Base-by-base conservation (phyloP, 495 filamentous ascomycete species). In the Penicillium desertorum region DNA sequence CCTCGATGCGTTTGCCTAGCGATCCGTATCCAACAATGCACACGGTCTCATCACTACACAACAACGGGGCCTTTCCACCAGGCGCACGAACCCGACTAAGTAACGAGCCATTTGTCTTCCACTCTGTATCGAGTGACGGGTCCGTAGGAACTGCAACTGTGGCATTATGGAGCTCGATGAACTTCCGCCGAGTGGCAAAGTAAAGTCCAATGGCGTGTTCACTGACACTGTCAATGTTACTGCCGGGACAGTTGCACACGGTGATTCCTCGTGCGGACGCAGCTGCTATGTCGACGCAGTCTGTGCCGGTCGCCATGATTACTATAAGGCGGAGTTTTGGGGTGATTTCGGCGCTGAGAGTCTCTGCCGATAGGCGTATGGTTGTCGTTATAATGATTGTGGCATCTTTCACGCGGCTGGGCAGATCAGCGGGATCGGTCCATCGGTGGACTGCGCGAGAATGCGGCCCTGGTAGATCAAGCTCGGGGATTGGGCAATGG, bases 131-230 rank as follows among this genome's bases (percentile, higher is more conserved):
- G 9, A 37, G 52, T 0, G 53, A 36, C 14, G n/a, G 23, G 27
- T 55, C 53, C 16, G 32, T 7, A 4, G 52, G 53, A 32, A 55
- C 43, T 1, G 42, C 53, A 25, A 47, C 23, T 7, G 53, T 55
- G 32, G 43, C 39, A 42, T 51, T 62, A 68, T 69, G 73, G 52
- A 81, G 61, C 16, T 71, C 50, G 1, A 76, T 66, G 6, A 81
- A 61, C 10, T 69, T 69, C 25, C 81, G 65, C 39, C 80, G 69
- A 32, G 76, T 59, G 1, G 79, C 75, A 60, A 82, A 85, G 57
- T 82, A 85, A n/a, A 83, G 64, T 12, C 71, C 73, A 23, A 84
- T 62, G 0, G 74, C 76, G 62, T 84, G 81, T 61, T 84, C 82
- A n/a, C 71, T 76, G 3, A 84, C 82, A 11, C 71, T 67, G 19